A percentile compares a stretch with the other conserved stretches of the same genome.
These are phyloP conservation scores for Artemisia tridentata DNA, from an alignment of 129 eudicot genomes.

Conservation along the genomic window DNA sequence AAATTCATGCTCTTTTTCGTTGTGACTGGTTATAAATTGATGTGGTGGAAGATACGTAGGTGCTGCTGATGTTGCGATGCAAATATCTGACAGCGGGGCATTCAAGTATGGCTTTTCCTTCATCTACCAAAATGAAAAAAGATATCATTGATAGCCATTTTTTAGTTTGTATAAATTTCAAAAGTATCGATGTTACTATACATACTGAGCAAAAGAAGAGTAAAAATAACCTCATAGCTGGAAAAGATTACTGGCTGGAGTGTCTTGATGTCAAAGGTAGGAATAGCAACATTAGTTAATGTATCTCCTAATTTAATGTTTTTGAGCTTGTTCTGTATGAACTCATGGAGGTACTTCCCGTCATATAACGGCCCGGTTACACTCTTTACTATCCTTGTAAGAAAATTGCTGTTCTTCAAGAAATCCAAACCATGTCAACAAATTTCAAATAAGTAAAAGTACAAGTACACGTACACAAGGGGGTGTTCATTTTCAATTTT, in stretches of 20 bases:
- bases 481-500: neutral
- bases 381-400: slow-evolving; percentile 11
- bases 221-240: slow-evolving; percentile 28
- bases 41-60: slow-evolving; percentile 48
- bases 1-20: slow-evolving; percentile 19
- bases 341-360: slow-evolving; percentile 21
- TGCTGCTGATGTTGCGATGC: slow-evolving; percentile 53
- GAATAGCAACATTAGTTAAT: slow-evolving; percentile 36
- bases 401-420: neutral
- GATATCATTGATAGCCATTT: neutral
- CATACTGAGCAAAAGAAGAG: neutral
- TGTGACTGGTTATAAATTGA: slow-evolving; percentile 18
- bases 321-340: slow-evolving; percentile 19
- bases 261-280: slow-evolving; percentile 37
- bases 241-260: slow-evolving; percentile 48
- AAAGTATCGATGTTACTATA: slow-evolving; percentile 9
- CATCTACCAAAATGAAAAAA: slow-evolving; percentile 19
- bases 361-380: slow-evolving; percentile 28
- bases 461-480: neutral
- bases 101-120: slow-evolving; percentile 29
- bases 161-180: neutral
- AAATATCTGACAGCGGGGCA: slow-evolving; percentile 40
- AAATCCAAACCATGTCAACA: neutral
- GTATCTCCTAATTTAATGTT: slow-evolving; percentile 25
- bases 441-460: neutral